Conservation (phyloP, 75 land plant genomes). For the Cupressus sempervirens region DNA sequence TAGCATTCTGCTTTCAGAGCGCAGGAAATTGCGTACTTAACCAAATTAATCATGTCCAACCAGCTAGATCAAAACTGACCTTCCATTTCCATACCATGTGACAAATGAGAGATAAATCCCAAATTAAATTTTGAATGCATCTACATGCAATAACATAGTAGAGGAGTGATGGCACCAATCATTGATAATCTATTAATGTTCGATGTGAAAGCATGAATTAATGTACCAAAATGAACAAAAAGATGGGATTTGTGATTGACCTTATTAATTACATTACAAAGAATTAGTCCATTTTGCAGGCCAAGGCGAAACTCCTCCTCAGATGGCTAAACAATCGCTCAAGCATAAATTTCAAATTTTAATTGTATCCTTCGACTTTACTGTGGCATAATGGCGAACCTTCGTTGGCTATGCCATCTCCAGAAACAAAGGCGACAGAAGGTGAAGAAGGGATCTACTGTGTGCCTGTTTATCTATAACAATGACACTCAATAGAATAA, state of each 20-base stretch:
- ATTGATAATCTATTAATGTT: background rate
- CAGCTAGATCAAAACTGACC: no score
- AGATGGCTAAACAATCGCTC: slow-evolving; percentile 27
- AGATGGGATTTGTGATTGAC: slow-evolving; percentile 17
- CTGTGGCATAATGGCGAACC: slow-evolving; percentile 23
- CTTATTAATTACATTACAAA: slow-evolving; percentile 80
- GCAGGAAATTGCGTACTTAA: no score
- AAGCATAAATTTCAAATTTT: background rate
- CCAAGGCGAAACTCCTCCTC: slow-evolving; percentile 86
- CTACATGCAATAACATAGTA: background rate
- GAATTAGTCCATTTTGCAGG: slow-evolving; percentile 73
- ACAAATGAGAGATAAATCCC: slow-evolving; percentile 6
- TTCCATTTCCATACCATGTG: background rate
- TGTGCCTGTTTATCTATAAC: no score
- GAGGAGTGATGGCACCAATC: background rate
- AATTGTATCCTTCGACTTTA: background rate
- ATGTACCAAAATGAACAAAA: background rate
- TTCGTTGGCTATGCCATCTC: slow-evolving; percentile 7
- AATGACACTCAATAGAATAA: no score
- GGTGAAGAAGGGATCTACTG: background rate
- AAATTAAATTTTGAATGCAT: background rate
- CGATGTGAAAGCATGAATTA: background rate
- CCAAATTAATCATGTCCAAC: no score
- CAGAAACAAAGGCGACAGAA: background rate
- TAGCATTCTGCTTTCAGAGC: no score